These are phyloP conservation scores for Lolium multiflorum DNA, from an alignment of 176 grass and related monocot species.

Conservation along the genomic window DNA sequence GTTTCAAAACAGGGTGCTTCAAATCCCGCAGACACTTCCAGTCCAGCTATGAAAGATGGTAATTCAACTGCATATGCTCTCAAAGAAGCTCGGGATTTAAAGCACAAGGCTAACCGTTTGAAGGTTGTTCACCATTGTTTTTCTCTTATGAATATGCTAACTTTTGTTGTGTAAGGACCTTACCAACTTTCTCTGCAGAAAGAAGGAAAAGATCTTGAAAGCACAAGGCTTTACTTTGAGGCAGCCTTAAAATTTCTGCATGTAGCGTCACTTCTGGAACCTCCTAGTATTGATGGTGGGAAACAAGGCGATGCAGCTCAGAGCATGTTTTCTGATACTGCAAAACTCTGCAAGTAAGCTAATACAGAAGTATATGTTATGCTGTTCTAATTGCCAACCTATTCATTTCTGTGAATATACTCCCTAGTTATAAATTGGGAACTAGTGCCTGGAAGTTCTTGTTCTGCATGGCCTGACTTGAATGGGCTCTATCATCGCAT, in stretches of 20 bases:
- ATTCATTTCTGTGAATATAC: slow-evolving; percentile 14
- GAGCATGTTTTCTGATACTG: slow-evolving; percentile 92
- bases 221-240: slow-evolving; percentile 87
- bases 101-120: slow-evolving; percentile 94
- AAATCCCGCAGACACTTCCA: slow-evolving; percentile 65
- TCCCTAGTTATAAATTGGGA: slow-evolving; percentile 21
- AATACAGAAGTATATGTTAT: slow-evolving; percentile 38
- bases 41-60: slow-evolving; percentile 75
- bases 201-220: slow-evolving; percentile 87
- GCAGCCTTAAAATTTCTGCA: slow-evolving; percentile 95
- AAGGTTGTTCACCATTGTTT: slow-evolving; percentile 63
- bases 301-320: slow-evolving; percentile 82
- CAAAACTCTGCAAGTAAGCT: slow-evolving; percentile 98
- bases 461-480: slow-evolving; percentile 2
- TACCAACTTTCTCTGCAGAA: slow-evolving; percentile 57
- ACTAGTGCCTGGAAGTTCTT: slow-evolving; percentile 25
- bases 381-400: slow-evolving; percentile 25
- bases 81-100: slow-evolving; percentile 92
- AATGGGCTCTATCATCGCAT: slow-evolving; percentile 18
- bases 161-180: slow-evolving; percentile 36
- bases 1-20: slow-evolving; percentile 58
- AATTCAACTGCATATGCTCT: slow-evolving; percentile 58
- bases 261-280: slow-evolving; percentile 81
- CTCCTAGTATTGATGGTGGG: slow-evolving; percentile 68
- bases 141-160: slow-evolving; percentile 20